Base-by-base conservation (phyloP, 78 protist genomes). In the Cavenderia fasciculata region DNA sequence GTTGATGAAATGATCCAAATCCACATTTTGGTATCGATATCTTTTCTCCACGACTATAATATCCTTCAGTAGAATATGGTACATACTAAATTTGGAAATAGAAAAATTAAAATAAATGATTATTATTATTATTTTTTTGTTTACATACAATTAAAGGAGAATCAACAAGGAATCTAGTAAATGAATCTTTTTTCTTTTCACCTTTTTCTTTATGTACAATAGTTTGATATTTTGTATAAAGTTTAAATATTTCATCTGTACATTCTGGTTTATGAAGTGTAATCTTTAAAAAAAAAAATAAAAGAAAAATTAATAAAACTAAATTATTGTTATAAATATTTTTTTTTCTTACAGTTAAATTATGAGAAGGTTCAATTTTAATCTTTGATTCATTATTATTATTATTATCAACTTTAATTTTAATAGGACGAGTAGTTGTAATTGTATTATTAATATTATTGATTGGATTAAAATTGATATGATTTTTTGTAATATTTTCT, bases 1-100 rank as follows among this genome's bases (percentile, higher is more conserved):
- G 52, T 70, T 87, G 94, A 77, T 95, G 97, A 68, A 63, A 95
- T 11, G 94, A 49, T 6, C 97, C 97, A 62, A 40, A 94, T 6
- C 89, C 89, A 23, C 62, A 31, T n/a, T 68, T 25, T 14, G 89
- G 89, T 12, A 70, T 68, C 0, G 10, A 12, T 11, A 78, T n/a
- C 23, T 25, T 25, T 7, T 51, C 65, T 2, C 21, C 21, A 29
- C 19, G 14, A 40, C 72, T 63, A 47, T 63, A 63, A n/a, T 63
- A 63, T 8, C 72, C 72, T 2, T 63, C 47, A 4, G 33, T 21
- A 11, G 57, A 19, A 25, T 46, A 69, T 23, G 75, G 57, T 3
- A 69, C 31, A 11, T 44, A 25, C 8, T 46, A 46, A 12, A 46
- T 46, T 46, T 46, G 12, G 12, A 46, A 46, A 46, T 46, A 14